phyloP scores from a whole-genome alignment of 176 grass and related monocot species.

The Ensete glaucum region DNA sequence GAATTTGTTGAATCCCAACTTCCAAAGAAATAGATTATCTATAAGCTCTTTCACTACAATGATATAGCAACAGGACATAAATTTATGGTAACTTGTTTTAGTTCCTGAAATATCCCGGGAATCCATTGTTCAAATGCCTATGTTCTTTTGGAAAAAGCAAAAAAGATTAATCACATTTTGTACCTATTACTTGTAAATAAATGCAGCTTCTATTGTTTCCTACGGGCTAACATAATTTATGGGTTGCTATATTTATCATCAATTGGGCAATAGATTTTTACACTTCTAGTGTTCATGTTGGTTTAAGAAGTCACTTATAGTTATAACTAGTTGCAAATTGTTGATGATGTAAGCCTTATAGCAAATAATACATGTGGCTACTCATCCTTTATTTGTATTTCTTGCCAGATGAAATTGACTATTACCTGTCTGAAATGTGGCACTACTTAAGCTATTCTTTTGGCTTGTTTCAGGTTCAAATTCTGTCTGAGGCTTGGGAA shows the following conservation, averaged over 20 bases:
- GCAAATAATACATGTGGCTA: neutral
- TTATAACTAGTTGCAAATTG: no score
- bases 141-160: neutral
- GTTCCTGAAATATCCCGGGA: neutral
- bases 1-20: neutral
- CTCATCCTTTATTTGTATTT: neutral
- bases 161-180: neutral
- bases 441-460: neutral
- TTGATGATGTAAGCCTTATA: neutral
- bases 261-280: neutral
- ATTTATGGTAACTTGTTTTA: neutral
- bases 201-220: neutral
- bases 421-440: neutral
- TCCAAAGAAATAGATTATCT: neutral
- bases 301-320: neutral
- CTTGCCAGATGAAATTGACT: neutral
- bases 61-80: neutral
- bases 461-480: conserved; percentile 67
- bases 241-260: neutral
- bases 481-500: conserved; percentile 80
- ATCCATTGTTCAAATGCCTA: neutral
- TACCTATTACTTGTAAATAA: neutral
- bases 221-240: no score
- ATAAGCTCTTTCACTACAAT: neutral
- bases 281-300: neutral